Evolutionary conservation across 306 rosid genomes (phyloP).

Genomic region (Medicago lupulina): DNA sequence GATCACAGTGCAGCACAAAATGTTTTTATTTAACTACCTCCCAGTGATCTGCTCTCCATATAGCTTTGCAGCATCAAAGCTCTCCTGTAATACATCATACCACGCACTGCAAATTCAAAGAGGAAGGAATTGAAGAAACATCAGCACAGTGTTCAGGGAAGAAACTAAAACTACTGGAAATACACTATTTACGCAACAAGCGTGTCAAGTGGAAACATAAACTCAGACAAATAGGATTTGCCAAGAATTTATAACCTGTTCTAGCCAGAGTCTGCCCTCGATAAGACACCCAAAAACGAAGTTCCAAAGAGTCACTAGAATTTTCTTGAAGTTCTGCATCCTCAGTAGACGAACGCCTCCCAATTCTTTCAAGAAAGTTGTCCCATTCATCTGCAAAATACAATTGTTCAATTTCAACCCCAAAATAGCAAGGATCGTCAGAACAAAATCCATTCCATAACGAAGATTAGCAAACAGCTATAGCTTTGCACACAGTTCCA

Average conservation of each 20-base stretch:
- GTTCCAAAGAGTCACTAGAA: constrained; percentile 83
- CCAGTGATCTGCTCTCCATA: constrained; percentile 73
- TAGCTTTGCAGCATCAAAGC: constrained; percentile 96
- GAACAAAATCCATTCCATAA: constrained; percentile 5
- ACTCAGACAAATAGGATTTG: not conserved
- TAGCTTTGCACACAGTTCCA: not conserved
- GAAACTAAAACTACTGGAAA: constrained; percentile 21
- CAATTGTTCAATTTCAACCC: constrained; percentile 15
- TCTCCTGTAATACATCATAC: constrained; percentile 98
- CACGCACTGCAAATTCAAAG: constrained; percentile 77
- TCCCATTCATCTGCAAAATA: constrained; percentile 86
- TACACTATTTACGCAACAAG: constrained; percentile 8
- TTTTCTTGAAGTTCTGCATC: constrained; percentile 80
- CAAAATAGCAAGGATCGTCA: not conserved
- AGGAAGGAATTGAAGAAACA: constrained; percentile 24
- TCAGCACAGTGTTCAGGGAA: not conserved
- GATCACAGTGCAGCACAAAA: constrained; percentile 10
- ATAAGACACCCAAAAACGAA: constrained; percentile 96
- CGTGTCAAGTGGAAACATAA: constrained; percentile 6
- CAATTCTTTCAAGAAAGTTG: constrained; percentile 92
- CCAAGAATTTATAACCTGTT: constrained; percentile 65
- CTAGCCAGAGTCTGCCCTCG: constrained; percentile 99
- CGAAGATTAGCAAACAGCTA: constrained; percentile 1
- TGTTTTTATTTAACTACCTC: constrained; percentile 64
- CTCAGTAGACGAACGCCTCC: constrained; percentile 67